phyloP scores from a whole-genome alignment of 768 basidiomycete genomes.

The Kwoniella bestiolae region DNA sequence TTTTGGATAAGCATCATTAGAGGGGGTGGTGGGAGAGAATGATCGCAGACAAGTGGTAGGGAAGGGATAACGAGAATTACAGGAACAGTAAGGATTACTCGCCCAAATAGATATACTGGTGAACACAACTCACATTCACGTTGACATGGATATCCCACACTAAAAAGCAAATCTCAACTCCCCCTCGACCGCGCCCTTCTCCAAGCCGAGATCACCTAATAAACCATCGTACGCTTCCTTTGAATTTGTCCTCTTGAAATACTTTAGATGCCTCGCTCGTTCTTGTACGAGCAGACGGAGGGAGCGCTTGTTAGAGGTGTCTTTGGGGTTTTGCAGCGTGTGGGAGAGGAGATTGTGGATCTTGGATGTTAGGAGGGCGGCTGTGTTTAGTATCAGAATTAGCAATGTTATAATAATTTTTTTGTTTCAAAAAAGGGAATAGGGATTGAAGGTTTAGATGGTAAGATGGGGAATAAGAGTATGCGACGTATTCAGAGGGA shows the following conservation, averaged over 20 bases:
- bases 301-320: slow-evolving; percentile 74
- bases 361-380: slow-evolving; percentile 80
- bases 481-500: neutral
- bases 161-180: slow-evolving; percentile 69
- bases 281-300: slow-evolving; percentile 79
- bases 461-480: too few relatives aligned
- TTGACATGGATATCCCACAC: too few relatives aligned
- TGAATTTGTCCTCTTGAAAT: slow-evolving; percentile 61
- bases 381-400: slow-evolving; percentile 59
- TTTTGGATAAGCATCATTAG: slow-evolving; percentile 48
- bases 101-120: too few relatives aligned
- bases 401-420: neutral
- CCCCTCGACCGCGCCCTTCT: slow-evolving; percentile 81
- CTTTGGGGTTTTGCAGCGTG: slow-evolving; percentile 67
- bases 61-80: neutral
- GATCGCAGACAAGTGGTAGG: neutral
- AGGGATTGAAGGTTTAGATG: too few relatives aligned
- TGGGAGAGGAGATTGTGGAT: slow-evolving; percentile 84
- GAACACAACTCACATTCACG: neutral
- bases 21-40: neutral
- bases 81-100: too few relatives aligned
- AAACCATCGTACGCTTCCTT: slow-evolving; percentile 66
- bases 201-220: slow-evolving; percentile 75
- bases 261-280: slow-evolving; percentile 78
- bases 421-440: neutral